Evolutionary conservation across 768 basidiomycete species (phyloP), one percentile per base, ranked within the genome.

Genomic region (Austroboletus eburneus): DNA sequence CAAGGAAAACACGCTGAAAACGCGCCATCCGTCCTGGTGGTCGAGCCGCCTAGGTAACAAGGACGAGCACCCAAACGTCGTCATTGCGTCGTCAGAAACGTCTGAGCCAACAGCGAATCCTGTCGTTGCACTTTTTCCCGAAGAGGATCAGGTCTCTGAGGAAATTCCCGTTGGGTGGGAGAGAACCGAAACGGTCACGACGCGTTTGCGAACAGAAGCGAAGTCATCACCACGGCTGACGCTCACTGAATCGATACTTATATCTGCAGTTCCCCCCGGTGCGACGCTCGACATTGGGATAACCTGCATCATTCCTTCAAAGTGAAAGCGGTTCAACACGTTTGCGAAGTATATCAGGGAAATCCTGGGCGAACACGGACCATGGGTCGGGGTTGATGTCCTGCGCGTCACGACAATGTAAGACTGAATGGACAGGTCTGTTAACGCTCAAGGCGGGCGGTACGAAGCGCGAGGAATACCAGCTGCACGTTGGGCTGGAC

Each of bases 321-420:
- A 88, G 61, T 77, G 86, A 30, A 83, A 85, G 51, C 78, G 89
- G 9, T 91, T 93, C 75, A 83, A 86, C 41, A 91, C 91, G 1
- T 85, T 81, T 57, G 91, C 90, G 18, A 72, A 90, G 5, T 93
- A 94, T 61, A 91, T 94, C 42, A 91, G 87, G 6, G 88, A 91
- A 59, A 82, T 94, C 2, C 75, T 79, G 40, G 91, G 91, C 30
- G 87, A 91, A 63, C 55, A 60, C 5, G 91, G 91, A 1, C 81
- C 87, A 0, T 94, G 91, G 91, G 87, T 93, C 7, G 91, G 91
- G 13, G 87, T 94, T 14, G 91, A 94, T 62, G 87, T 92, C 10
- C 88, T 89, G 66, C 47, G 61, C 59, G 3, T 57, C 59, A 16
- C 44, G 60, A 13, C 52, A 58, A 40, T 58, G 59, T 35, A 61